Evolutionary conservation across 208 protist genomes (phyloP).

Genomic region (Leishmania guyanensis): DNA sequence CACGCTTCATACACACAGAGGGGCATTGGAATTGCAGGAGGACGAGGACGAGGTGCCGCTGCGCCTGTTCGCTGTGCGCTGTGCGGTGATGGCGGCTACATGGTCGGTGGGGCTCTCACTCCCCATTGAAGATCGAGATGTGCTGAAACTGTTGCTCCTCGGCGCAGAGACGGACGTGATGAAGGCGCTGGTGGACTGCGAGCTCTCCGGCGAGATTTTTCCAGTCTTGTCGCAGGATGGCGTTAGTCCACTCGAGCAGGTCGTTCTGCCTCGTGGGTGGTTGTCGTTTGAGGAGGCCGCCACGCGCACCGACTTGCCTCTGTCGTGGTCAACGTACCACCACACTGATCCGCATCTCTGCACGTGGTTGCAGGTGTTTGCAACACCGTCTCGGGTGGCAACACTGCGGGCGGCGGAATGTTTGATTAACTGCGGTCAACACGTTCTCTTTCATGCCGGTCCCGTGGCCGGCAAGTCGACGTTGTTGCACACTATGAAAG

Average conservation of each 20-base stretch:
- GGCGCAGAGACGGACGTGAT: slow-evolving; percentile 31
- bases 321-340: slow-evolving; percentile 46
- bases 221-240: slow-evolving; percentile 17
- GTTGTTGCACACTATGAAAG: slow-evolving; percentile 58
- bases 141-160: slow-evolving; percentile 46
- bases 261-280: slow-evolving; percentile 62
- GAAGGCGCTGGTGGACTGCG: slow-evolving; percentile 20
- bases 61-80: slow-evolving; percentile 40
- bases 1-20: slow-evolving; percentile 27
- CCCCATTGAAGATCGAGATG: slow-evolving; percentile 31
- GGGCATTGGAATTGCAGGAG: slow-evolving; percentile 28
- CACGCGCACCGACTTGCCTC: slow-evolving; percentile 35
- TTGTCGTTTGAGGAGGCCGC: slow-evolving; percentile 56
- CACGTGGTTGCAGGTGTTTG: slow-evolving; percentile 69
- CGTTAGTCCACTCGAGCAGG: slow-evolving; percentile 27
- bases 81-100: slow-evolving; percentile 59
- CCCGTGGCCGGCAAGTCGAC: slow-evolving; percentile 70
- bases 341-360: slow-evolving; percentile 38
- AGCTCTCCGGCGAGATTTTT: slow-evolving; percentile 29
- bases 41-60: slow-evolving; percentile 37
- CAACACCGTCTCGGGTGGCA: slow-evolving; percentile 49
- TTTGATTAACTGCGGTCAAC: slow-evolving; percentile 76
- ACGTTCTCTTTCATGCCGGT: slow-evolving; percentile 62
- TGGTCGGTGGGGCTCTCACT: slow-evolving; percentile 56
- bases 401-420: slow-evolving; percentile 69